Base-by-base conservation (phyloP, 2,329 filamentous ascomycete genomes). In the Aspergillus fijiensis region DNA sequence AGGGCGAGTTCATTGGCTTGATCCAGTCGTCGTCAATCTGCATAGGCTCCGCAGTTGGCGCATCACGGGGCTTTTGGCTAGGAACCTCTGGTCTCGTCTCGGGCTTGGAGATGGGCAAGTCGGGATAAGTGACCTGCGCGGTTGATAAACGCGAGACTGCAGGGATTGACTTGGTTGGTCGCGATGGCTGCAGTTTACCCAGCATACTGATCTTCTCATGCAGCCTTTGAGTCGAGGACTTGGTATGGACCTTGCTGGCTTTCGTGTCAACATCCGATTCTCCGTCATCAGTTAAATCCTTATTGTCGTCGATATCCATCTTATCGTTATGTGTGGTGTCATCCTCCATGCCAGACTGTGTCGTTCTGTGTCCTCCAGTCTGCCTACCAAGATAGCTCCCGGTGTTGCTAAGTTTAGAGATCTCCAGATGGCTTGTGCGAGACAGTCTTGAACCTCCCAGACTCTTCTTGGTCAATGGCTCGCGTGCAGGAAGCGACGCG, bases 141-240 rank as follows among this genome's bases (percentile, higher is more conserved):
- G 67, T 65, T 49, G 70, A 62, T n/a, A 68, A 31, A 14, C 70
- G 65, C 19, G 69, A 61, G 31, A 66, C 67, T 4, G 77, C 67
- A 23, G 77, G 72, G 48, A 80, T 80, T 9, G 79, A 81, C 61
- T 81, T 80, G 6, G 76, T 79, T 6, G 76, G 72, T 50, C 80
- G 72, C 42, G 76, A 71, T 66, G 80, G 72, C 56, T 80, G 79
- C 61, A 83, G 77, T 75, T 87, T 81, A 39, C 84, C 84, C 45
- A 89, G 81, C 82, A 88, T 85, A 63, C 88, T 96, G 68, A 99
- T 98, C 68, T 93, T 92, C 69, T 98, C 94, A 65, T 96, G 92
- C 16, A 99, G 81, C 49, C 91, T 84, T 74, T 98, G 93, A 0
- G 95, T 96, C n/a, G 95, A 96, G 0, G 92, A 93, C 74, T 96